A percentile compares a stretch with the other conserved stretches of the same genome.
phyloP scores from a whole-genome alignment of 192 early-diverging fungal species.

The Backusella australiensis region DNA sequence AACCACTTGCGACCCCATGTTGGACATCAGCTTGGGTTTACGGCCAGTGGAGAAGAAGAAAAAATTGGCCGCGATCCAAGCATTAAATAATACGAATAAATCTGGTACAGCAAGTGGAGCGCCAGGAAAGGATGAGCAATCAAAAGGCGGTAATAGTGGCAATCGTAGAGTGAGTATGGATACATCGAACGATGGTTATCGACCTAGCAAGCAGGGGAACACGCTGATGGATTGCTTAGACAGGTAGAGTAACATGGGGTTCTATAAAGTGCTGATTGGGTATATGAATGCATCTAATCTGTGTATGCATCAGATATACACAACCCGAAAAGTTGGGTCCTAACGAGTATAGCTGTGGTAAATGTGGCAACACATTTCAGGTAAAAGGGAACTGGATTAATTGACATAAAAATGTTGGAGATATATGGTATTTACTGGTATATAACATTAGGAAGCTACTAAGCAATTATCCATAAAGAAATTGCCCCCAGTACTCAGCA shows the following conservation, averaged over 20 bases:
- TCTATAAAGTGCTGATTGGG: background rate
- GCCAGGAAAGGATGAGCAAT: background rate
- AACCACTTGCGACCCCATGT: conserved; percentile 80
- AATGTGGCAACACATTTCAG: conserved; percentile 55
- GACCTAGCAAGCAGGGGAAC: conserved; percentile 24
- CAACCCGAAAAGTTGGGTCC: conserved; percentile 73
- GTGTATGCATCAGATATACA: conserved; percentile 49
- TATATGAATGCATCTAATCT: background rate
- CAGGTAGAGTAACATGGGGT: conserved; percentile 37
- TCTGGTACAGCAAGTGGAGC: background rate
- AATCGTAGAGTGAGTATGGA: conserved; percentile 2
- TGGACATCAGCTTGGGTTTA: conserved; percentile 90
- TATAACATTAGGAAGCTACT: conserved; percentile 56
- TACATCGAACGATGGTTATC: background rate
- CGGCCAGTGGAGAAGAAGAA: conserved; percentile 40
- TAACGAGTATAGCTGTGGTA: conserved; percentile 66
- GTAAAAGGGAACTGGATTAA: conserved; percentile 1
- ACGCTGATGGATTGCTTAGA: conserved; percentile 67
- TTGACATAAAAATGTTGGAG: background rate
- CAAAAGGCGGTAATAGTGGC: background rate
- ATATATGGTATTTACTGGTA: background rate
- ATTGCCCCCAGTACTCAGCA: conserved; percentile 84
- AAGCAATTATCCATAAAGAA: conserved; percentile 88
- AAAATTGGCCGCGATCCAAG: conserved; percentile 2
- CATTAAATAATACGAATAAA: background rate